Evolutionary conservation across 345 rosid species (phyloP).

Genomic region (Garcia nutans): DNA sequence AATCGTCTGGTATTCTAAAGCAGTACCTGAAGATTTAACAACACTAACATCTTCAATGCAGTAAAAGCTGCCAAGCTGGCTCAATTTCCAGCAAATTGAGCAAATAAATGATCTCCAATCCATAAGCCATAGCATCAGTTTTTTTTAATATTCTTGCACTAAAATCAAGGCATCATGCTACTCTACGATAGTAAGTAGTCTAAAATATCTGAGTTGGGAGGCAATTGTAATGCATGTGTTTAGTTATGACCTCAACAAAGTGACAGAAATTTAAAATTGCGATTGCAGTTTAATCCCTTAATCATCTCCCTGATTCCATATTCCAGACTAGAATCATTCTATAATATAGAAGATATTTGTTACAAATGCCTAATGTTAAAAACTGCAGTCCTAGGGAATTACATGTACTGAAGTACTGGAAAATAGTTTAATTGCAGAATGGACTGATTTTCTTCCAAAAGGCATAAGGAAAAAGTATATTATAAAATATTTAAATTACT

Average conservation of each 20-base stretch:
- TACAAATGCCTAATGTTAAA: neutral
- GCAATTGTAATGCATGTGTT: neutral
- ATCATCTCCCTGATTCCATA: neutral
- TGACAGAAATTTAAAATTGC: neutral
- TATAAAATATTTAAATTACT: no score
- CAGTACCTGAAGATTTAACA: constrained; percentile 61
- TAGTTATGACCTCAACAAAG: neutral
- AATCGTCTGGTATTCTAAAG: constrained; percentile 58
- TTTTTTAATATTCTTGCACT: neutral
- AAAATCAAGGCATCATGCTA: neutral
- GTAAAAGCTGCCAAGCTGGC: neutral
- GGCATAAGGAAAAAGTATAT: neutral
- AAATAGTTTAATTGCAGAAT: neutral
- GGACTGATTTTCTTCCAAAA: neutral
- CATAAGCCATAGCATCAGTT: neutral
- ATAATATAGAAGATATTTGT: no score
- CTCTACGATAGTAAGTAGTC: neutral
- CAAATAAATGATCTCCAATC: neutral
- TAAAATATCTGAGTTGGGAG: no score
- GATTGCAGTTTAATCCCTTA: neutral
- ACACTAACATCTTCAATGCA: neutral
- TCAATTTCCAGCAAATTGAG: neutral
- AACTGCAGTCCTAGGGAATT: neutral
- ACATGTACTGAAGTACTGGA: neutral
- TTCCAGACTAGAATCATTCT: neutral